Conservation (phyloP, 1,284 basidiomycete genomes). For the Xerocomus amazonicus region DNA sequence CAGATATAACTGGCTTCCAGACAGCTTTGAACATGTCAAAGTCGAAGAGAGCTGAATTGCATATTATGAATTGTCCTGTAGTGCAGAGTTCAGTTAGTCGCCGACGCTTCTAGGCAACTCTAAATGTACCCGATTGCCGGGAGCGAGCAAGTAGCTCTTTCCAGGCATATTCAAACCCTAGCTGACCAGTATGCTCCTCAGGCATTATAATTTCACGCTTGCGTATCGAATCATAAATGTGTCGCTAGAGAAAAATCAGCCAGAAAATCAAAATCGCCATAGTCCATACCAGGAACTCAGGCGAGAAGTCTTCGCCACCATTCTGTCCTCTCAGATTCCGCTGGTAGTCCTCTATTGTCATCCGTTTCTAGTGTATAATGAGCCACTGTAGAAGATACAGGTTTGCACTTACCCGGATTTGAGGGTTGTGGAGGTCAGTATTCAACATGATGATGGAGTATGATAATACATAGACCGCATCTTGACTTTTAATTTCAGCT, state of each 20-base stretch:
- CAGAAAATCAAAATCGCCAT: constrained; percentile 2
- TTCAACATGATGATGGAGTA: constrained; percentile 99
- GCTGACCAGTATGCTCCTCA: constrained; percentile 94
- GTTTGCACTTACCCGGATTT: constrained; percentile 66
- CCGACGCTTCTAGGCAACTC: background rate
- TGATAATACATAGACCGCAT: constrained; percentile 92
- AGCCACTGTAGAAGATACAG: constrained; percentile 9
- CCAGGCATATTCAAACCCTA: constrained; percentile 99
- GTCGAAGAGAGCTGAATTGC: constrained; percentile 82
- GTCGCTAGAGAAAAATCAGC: constrained; percentile 48
- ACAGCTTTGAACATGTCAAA: constrained; percentile 87
- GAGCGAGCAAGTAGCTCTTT: constrained; percentile 89
- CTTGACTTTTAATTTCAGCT: constrained; percentile 88
- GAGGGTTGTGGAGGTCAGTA: constrained; percentile 97
- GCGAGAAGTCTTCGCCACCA: constrained; percentile 78
- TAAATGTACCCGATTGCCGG: constrained; percentile 65
- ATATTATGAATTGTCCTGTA: constrained; percentile 73
- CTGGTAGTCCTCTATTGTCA: constrained; percentile 94
- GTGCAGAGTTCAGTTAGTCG: constrained; percentile 30
- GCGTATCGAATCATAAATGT: constrained; percentile 92
- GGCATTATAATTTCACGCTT: constrained; percentile 97
- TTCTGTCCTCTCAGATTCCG: constrained; percentile 94
- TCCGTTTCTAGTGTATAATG: constrained; percentile 69
- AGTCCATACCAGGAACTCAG: constrained; percentile 74
- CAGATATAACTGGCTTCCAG: constrained; percentile 91